Percentiles rank a stretch among this genome's conserved stretches.
These are phyloP conservation scores for Plantago rigida DNA, from an alignment of 305 asterid genomes.

Conservation along the genomic window DNA sequence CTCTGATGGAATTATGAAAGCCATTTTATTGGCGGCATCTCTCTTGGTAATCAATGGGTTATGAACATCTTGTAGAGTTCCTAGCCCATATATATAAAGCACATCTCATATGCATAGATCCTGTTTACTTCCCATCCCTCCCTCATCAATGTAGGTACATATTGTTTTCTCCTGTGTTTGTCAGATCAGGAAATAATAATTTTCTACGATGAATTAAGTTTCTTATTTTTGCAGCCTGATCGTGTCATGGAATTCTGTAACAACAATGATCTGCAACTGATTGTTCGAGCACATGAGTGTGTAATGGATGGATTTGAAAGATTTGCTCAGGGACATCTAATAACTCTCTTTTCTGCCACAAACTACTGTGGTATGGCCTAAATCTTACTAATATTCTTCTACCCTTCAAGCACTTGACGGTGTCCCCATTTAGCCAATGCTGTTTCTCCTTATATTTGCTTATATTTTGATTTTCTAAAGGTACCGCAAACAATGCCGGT, in stretches of 20 bases:
- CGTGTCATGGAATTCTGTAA: conserved; percentile 98
- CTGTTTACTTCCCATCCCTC: too few species aligned
- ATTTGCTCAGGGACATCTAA: conserved; percentile 97
- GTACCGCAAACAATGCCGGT: conserved; percentile 99
- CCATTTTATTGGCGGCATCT: too few species aligned
- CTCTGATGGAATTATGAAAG: too few species aligned
- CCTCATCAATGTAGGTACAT: too few species aligned
- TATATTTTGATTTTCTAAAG: conserved; percentile 30
- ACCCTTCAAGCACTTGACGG: neutral
- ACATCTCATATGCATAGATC: too few species aligned
- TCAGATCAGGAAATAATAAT: neutral
- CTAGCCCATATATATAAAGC: too few species aligned
- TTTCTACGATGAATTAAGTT: conserved; percentile 6
- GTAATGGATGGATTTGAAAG: conserved; percentile 99
- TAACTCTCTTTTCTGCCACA: conserved; percentile 94
- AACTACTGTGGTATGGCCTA: conserved; percentile 82
- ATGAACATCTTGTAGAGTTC: too few species aligned
- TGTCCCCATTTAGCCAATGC: conserved; percentile 1
- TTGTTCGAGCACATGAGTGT: conserved; percentile 96
- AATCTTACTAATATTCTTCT: neutral
- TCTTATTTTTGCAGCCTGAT: conserved; percentile 59
- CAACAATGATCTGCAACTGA: conserved; percentile 91
- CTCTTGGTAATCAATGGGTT: too few species aligned
- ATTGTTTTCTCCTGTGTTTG: too few species aligned
- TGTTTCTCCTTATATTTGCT: conserved; percentile 1